These are phyloP conservation scores for Triticum timopheevii DNA, from an alignment of 176 grass and related monocot genomes.

Conservation along the genomic window DNA sequence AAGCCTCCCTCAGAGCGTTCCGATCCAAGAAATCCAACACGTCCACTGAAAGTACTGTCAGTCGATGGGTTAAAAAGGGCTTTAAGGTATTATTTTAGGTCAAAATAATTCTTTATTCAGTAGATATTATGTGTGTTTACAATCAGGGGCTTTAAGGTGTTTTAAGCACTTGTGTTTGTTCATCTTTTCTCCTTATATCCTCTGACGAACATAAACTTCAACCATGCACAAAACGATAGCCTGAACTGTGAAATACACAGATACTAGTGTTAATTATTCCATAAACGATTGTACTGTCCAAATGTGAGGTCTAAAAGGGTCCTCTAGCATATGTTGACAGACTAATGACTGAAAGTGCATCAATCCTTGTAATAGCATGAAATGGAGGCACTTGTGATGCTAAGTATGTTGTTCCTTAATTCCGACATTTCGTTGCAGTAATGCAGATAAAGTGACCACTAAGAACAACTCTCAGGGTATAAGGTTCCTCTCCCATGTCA, in stretches of 20 bases:
- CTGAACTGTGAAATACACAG: not conserved
- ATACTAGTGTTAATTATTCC: not conserved
- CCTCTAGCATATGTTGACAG: not conserved
- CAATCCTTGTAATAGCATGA: not conserved
- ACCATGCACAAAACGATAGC: not conserved
- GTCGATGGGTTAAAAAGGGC: slow-evolving; percentile 64
- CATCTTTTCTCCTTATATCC: not conserved
- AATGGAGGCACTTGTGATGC: not conserved
- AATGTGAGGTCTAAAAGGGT: not conserved
- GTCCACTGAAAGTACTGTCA: slow-evolving; percentile 28
- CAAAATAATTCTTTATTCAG: too few species aligned
- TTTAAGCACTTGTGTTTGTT: not conserved
- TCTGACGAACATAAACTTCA: not conserved
- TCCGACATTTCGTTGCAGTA: slow-evolving; percentile 34
- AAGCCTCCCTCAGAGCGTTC: slow-evolving; percentile 52
- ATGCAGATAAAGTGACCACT: slow-evolving; percentile 86
- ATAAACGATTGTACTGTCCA: not conserved
- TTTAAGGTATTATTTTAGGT: slow-evolving; percentile 56
- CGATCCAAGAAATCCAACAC: slow-evolving; percentile 52
- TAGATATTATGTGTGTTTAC: too few species aligned
- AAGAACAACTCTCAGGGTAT: slow-evolving; percentile 85
- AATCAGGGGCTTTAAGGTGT: slow-evolving; percentile 69
- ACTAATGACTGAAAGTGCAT: not conserved
- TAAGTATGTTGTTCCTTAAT: too few species aligned
- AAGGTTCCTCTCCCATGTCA: slow-evolving; percentile 93